Evolutionary conservation across 2,329 filamentous ascomycete genomes (phyloP).

Genomic region (Xylaria sp.): DNA sequence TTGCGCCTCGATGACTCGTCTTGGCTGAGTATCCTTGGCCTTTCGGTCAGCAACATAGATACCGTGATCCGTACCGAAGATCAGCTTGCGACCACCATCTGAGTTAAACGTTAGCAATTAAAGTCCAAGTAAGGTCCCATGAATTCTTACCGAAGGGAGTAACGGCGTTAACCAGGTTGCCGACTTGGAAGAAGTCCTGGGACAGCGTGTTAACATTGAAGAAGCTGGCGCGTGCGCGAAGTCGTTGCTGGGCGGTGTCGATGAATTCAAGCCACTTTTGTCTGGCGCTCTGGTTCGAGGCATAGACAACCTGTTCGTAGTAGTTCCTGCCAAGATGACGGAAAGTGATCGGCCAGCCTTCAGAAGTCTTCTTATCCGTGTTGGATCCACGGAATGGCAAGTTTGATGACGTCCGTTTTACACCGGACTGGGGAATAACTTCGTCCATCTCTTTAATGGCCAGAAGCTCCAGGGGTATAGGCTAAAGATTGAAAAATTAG

Average conservation of each 20-base stretch:
- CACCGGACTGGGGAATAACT: conserved; percentile 73
- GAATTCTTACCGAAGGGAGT: conserved; percentile 72
- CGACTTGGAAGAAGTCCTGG: conserved; percentile 53
- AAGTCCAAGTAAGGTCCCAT: background rate
- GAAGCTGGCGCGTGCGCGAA: conserved; percentile 84
- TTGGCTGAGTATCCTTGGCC: conserved; percentile 74
- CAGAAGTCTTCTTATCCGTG: conserved; percentile 54
- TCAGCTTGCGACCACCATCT: conserved; percentile 92
- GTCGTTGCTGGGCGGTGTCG: conserved; percentile 78
- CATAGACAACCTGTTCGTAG: conserved; percentile 86
- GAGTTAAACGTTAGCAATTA: conserved; percentile 19
- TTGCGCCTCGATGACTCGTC: conserved; percentile 77
- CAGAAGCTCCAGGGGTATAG: conserved; percentile 88
- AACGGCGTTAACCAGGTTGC: conserved; percentile 89
- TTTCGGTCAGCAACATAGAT: conserved; percentile 90
- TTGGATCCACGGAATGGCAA: conserved; percentile 50
- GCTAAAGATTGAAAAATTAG: conserved; percentile 40
- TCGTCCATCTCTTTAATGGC: conserved; percentile 97
- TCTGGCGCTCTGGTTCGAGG: conserved; percentile 75
- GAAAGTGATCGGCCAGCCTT: conserved; percentile 94
- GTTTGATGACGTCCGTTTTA: conserved; percentile 85
- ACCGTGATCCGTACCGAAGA: conserved; percentile 90
- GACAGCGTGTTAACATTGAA: conserved; percentile 68
- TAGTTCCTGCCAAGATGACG: conserved; percentile 91
- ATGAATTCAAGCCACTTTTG: conserved; percentile 98